Conservation (phyloP, 495 filamentous ascomycete genomes). For the Aspergillus diversus region DNA sequence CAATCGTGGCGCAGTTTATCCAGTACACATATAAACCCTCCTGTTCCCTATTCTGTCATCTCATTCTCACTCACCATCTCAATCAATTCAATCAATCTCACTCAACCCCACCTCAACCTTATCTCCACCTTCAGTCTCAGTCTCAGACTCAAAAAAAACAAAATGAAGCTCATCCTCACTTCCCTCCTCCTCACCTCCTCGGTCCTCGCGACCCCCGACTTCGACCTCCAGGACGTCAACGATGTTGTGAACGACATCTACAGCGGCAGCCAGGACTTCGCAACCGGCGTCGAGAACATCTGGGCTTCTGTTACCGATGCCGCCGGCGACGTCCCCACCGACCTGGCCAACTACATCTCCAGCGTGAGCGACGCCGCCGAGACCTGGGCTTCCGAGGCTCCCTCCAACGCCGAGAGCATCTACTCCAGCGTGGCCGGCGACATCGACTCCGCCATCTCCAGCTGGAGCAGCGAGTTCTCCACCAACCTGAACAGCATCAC, state of each 20-base stretch:
- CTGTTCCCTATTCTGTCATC: background rate
- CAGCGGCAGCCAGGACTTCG: conserved; percentile 16
- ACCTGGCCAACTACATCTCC: conserved; percentile 22
- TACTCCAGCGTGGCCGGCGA: conserved; percentile 20
- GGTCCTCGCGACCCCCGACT: conserved; percentile 17
- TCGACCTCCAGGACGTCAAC: conserved; percentile 14
- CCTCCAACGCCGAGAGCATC: conserved; percentile 22
- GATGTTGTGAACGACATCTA: conserved; percentile 18
- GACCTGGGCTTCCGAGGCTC: conserved; percentile 14
- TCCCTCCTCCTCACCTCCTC: conserved; percentile 24
- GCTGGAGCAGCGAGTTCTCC: conserved; percentile 9
- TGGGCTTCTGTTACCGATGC: conserved; percentile 15
- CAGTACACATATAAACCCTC: background rate
- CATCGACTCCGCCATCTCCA: conserved; percentile 11
- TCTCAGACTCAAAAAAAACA: conserved; percentile 13
- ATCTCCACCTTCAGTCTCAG: background rate
- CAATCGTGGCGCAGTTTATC: background rate
- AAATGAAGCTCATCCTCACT: conserved; percentile 24
- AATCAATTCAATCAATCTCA: background rate
- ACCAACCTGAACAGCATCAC: conserved; percentile 10
- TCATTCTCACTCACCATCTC: background rate
- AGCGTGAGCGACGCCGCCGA: conserved; percentile 24
- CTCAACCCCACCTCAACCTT: background rate
- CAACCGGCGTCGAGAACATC: conserved; percentile 16
- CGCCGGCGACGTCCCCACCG: conserved; percentile 17